Base-by-base conservation (phyloP, 805 yeast species). In the Cyberlindnera subsufficiens region DNA sequence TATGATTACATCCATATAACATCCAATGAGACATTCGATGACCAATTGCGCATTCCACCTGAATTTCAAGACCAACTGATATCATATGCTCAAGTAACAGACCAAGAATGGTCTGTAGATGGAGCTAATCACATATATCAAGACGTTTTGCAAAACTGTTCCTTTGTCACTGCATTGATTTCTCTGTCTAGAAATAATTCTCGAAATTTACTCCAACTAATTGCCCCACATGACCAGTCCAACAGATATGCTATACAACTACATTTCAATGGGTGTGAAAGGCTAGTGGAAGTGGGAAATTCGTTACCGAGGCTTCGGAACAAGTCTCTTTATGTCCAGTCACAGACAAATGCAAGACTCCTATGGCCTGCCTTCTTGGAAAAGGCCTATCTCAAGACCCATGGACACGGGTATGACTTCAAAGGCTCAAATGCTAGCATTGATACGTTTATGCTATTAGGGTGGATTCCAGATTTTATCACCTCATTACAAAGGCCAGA, bases 311-410 rank as follows among this genome's bases (percentile, higher is more conserved):
- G 52, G 11, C 46, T 63, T 7, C 32, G 14, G 40, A 30, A 14
- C 19, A 47, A 47, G 16, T 42, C 56, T 0, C 29, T 56, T 4
- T 47, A 39, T 32, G 46, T 54, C 6, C 44, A 27, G 18, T 56
- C 58, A 5, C 41, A 31, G 30, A 42, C 52, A 15, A 50, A 54
- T 25, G 27, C 37, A 1, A 17, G 39, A 0, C 30, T 56, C 16
- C 38, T 59, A 5, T 81, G 88, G 85, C 90, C 90, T 0, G 83
- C 86, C 0, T 51, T 86, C n/a, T 49, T 86, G 1, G 96, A 89
- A 59, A 80, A 84, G 52, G 93, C 95, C 0, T 84, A 77, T 54
- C 64, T 88, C 45, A 76, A 77, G 51, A 58, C 82, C 0, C 60
- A 71, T 61, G 63, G 66, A 3, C 46, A 60, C 22, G 83, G 87